Base-by-base conservation (phyloP, 177 flowering plant species). In the Vitis hybrid region DNA sequence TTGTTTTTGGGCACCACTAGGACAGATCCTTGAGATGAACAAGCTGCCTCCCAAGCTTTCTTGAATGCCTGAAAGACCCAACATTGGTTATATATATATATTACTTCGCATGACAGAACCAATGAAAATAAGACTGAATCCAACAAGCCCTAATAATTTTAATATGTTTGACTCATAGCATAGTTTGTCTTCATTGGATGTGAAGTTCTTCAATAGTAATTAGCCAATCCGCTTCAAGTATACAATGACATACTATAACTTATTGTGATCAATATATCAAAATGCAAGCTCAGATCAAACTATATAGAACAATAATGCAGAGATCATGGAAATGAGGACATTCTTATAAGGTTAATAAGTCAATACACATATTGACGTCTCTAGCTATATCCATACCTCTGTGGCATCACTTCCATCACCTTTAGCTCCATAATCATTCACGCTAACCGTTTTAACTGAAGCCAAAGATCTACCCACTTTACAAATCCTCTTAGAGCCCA, bases 11-110 rank as follows among this genome's bases (percentile, higher is more conserved):
- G 94, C 60, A 93, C 90, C 50, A 85, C 70, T 51, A 91, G 60
- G 65, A 76, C 72, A 51, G 80, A 76, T 66, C 62, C 67, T 22
- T 57, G 52, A 49, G 82, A 64, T 5, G 80, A 69, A 72, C 97
- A 93, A 29, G 90, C 98, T 56, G 29, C 68, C 56, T 77, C 9
- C 83, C 83, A 80, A 59, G 83, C 83, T 61, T 77, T 62, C 67
- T 53, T 48, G 68, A 80, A 80, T 50, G 81, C 81, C 80, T 80
- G 62, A 22, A 59, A 5, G 18, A 62, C 1, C 51, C 63, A 33
- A 2, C 13, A 26, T 60, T 12, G 6, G 6, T 33, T 33, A 18
- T 18, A 18, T 18, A 18, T 18, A 0, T 12, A 21, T 33, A 33
- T 7, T 4, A 2, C 33, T 10, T 21, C 21, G 5, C 3, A 59